These are phyloP conservation scores for Trichoderma endophyticum DNA, from an alignment of 2,329 filamentous ascomycete genomes.

Conservation along the genomic window DNA sequence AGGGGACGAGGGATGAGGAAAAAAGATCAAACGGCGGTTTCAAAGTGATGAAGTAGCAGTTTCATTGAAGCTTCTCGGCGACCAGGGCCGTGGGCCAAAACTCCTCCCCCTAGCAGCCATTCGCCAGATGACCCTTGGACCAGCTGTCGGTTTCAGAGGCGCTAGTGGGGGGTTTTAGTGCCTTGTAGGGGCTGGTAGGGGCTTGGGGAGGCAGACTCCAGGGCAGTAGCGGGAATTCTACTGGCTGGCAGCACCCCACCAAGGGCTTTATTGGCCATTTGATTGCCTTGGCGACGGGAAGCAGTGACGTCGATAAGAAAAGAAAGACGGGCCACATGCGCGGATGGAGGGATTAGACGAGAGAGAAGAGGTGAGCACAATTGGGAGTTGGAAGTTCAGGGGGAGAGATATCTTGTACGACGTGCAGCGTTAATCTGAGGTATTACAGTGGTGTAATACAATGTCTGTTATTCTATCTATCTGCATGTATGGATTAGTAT, in stretches of 20 bases:
- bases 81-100: not conserved
- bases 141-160: conserved; percentile 18
- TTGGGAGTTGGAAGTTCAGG: not conserved
- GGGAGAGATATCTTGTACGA: not conserved
- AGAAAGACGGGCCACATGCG: not conserved
- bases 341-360: not conserved
- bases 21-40: conserved; percentile 16
- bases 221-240: not conserved
- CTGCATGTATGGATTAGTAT: not conserved
- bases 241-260: conserved; percentile 7
- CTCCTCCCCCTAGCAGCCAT: not conserved
- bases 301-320: conserved; percentile 17
- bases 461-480: not conserved
- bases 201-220: conserved; percentile 12
- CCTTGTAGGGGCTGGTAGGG: not conserved
- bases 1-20: not conserved
- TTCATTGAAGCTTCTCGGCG: conserved; percentile 11
- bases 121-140: conserved; percentile 13
- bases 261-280: not conserved
- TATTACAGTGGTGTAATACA: not conserved
- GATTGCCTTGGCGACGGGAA: conserved; percentile 13
- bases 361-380: not conserved
- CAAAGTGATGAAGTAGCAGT: conserved; percentile 9
- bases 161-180: conserved; percentile 16
- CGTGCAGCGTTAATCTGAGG: not conserved